Percentiles rank a stretch among this genome's conserved stretches.
These are phyloP conservation scores for Aurifilum marmelostoma DNA, from an alignment of 2,329 filamentous ascomycete genomes.

Conservation along the genomic window DNA sequence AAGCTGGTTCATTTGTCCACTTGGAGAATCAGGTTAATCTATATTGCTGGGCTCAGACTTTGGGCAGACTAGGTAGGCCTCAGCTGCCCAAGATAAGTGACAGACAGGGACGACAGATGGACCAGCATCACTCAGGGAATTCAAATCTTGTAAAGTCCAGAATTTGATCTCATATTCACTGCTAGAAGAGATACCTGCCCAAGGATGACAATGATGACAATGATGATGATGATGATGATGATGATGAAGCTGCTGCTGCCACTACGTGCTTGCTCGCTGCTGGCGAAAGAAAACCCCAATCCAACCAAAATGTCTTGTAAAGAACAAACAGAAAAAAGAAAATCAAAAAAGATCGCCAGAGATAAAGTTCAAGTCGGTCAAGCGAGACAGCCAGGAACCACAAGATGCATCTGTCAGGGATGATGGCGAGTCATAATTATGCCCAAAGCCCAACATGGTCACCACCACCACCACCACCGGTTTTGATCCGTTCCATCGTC, in stretches of 20 bases:
- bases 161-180: not conserved
- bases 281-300: not conserved
- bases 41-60: not conserved
- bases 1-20: not conserved
- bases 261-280: constrained; percentile 3
- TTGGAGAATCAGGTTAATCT: not conserved
- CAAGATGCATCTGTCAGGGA: not conserved
- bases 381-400: not conserved
- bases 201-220: no score
- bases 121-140: not conserved
- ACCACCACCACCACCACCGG: not conserved
- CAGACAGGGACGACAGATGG: not conserved
- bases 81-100: no score
- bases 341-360: not conserved
- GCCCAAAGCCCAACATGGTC: not conserved
- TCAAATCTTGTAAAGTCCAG: not conserved
- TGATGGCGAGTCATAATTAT: not conserved
- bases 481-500: constrained; percentile 1
- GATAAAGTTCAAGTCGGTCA: not conserved
- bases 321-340: not conserved
- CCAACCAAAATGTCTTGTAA: not conserved
- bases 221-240: no score
- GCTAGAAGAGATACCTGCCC: not conserved
- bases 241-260: not conserved
- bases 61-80: not conserved